Conservation (phyloP, 2,329 filamentous ascomycete species). For the Stachybotrys echinatus region DNA sequence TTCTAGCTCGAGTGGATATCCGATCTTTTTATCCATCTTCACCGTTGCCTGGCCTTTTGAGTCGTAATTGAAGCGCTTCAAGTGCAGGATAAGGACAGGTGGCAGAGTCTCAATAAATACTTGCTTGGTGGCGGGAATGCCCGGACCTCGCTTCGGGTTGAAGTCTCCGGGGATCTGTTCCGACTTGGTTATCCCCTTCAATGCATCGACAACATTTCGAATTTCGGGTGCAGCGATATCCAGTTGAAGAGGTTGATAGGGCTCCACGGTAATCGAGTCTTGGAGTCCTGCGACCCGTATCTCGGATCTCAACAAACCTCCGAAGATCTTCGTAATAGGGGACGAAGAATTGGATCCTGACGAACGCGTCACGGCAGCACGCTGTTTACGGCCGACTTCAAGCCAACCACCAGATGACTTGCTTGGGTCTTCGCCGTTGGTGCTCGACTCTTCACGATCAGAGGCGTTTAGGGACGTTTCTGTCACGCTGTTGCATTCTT, state of each 20-base stretch:
- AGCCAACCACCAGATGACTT: slow-evolving; percentile 61
- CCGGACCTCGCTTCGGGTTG: slow-evolving; percentile 69
- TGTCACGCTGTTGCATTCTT: slow-evolving; percentile 65
- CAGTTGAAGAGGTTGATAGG: slow-evolving; percentile 89
- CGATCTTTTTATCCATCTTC: slow-evolving; percentile 98
- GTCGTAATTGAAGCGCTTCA: slow-evolving; percentile 97
- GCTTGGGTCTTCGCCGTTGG: slow-evolving; percentile 19
- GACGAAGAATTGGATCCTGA: slow-evolving; percentile 73
- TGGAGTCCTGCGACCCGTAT: slow-evolving; percentile 82
- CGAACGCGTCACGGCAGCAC: slow-evolving; percentile 76
- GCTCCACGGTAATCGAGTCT: slow-evolving; percentile 85
- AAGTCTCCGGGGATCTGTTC: slow-evolving; percentile 86
- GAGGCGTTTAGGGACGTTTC: slow-evolving; percentile 28
- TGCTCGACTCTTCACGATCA: slow-evolving; percentile 11
- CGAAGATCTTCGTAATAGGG: slow-evolving; percentile 91
- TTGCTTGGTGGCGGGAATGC: slow-evolving; percentile 81
- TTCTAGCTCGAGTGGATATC: slow-evolving; percentile 90
- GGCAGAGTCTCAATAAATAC: slow-evolving; percentile 90
- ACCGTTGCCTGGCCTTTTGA: slow-evolving; percentile 73
- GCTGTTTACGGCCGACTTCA: slow-evolving; percentile 91
- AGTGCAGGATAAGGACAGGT: slow-evolving; percentile 85
- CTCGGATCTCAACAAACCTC: slow-evolving; percentile 84
- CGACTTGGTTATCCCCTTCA: slow-evolving; percentile 76
- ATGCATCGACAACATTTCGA: slow-evolving; percentile 84
- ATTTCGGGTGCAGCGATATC: slow-evolving; percentile 87